Conservation (phyloP, 257 asterid species). For the Paraleonurus japonicus region DNA sequence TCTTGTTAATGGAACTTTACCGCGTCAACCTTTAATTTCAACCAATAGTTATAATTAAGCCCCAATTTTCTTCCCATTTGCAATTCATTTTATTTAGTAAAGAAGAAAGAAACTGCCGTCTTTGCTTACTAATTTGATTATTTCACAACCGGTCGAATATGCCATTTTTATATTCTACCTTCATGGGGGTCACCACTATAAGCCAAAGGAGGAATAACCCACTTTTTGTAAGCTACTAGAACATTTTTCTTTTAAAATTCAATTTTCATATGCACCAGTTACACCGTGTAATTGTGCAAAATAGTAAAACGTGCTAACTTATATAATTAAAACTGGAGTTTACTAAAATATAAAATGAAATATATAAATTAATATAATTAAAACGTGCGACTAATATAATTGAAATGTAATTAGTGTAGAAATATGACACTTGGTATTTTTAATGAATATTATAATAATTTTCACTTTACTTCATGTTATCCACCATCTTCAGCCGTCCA, state of each 20-base stretch:
- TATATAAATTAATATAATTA: no score
- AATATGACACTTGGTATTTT: no score
- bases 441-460: not conserved
- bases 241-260: no score
- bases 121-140: conserved; percentile 28
- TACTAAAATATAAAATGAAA: no score
- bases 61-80: conserved; percentile 22
- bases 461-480: conserved; percentile 14
- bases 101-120: conserved; percentile 22
- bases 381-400: no score
- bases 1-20: conserved; percentile 2
- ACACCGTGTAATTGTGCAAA: no score
- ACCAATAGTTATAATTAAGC: conserved; percentile 1
- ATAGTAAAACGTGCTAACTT: no score
- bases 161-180: not conserved
- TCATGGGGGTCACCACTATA: conserved; percentile 37
- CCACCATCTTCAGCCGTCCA: conserved; percentile 31
- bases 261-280: no score
- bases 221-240: no score
- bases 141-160: conserved; percentile 21
- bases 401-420: no score
- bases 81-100: not conserved
- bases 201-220: conserved; percentile 18
- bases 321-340: no score
- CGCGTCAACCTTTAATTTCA: conserved; percentile 18